These are phyloP conservation scores for Macaranga tanarius DNA, from an alignment of 441 rosid genomes.

Conservation along the genomic window DNA sequence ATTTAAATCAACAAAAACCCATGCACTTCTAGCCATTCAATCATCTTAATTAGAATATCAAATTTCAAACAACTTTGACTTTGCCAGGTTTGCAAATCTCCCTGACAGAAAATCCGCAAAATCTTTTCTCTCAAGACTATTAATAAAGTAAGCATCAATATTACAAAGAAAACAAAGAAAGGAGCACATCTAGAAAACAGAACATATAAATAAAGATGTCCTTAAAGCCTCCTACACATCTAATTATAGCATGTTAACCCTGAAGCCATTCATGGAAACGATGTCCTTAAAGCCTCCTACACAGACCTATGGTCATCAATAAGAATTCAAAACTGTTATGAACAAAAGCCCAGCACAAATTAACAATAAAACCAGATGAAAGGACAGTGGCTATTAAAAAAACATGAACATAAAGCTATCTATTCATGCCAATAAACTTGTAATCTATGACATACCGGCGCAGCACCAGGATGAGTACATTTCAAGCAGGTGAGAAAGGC, in stretches of 20 bases:
- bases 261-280: conserved; percentile 1
- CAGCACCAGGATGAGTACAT: conserved; percentile 91
- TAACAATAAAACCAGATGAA: not conserved
- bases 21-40: not conserved
- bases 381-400: not conserved
- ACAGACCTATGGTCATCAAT: not conserved
- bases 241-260: not conserved
- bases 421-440: conserved; percentile 2
- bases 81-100: not conserved
- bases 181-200: not conserved
- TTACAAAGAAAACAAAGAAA: not conserved
- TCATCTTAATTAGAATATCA: not conserved
- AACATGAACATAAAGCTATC: not conserved
- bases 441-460: conserved; percentile 67
- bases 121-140: not conserved
- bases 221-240: no score
- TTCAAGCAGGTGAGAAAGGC: conserved; percentile 78
- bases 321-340: not conserved
- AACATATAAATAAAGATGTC: not conserved
- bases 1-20: not conserved
- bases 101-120: not conserved
- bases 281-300: not conserved
- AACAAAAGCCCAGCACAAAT: not conserved
- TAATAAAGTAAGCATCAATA: not conserved
- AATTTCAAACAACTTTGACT: not conserved